Evolutionary conservation across 495 filamentous ascomycete species (phyloP).

Genomic region (Penicillium longicatenatum): DNA sequence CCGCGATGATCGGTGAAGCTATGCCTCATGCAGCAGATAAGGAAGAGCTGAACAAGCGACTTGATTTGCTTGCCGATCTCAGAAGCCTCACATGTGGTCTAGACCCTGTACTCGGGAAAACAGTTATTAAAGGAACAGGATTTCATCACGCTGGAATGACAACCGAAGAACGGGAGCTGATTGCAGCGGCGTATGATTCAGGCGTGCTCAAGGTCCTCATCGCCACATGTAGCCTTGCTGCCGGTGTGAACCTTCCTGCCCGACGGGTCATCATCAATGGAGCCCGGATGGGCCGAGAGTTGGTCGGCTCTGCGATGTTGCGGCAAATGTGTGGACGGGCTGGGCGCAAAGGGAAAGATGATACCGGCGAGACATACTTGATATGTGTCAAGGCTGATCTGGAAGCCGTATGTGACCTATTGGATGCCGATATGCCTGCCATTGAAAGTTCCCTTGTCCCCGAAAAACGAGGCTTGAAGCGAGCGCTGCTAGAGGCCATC

Average conservation of each 20-base stretch:
- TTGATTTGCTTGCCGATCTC: conserved; percentile 69
- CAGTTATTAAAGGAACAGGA: conserved; percentile 65
- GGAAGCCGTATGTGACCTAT: conserved; percentile 66
- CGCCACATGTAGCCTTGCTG: conserved; percentile 83
- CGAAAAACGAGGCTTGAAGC: conserved; percentile 68
- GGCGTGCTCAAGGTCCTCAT: conserved; percentile 72
- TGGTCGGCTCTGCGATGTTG: conserved; percentile 77
- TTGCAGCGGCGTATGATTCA: conserved; percentile 71
- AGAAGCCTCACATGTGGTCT: conserved; percentile 67
- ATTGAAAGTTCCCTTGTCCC: conserved; percentile 70
- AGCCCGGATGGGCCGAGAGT: conserved; percentile 74
- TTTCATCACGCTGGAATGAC: conserved; percentile 86
- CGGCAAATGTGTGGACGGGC: conserved; percentile 85
- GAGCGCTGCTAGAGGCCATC: conserved; percentile 75
- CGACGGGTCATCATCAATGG: conserved; percentile 78
- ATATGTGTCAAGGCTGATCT: conserved; percentile 73
- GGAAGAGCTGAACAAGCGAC: conserved; percentile 55
- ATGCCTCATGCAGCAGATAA: conserved; percentile 54
- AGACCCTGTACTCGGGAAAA: conserved; percentile 66
- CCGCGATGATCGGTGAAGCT: conserved; percentile 62
- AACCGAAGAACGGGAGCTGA: conserved; percentile 75
- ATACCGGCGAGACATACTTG: conserved; percentile 77
- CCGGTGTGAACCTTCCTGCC: conserved; percentile 78
- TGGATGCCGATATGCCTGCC: conserved; percentile 72
- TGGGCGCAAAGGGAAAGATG: conserved; percentile 81